Percentiles rank a stretch among this genome's conserved stretches.
Conservation (phyloP, 2,329 filamentous ascomycete species). For the Aureobasidium mangrovei region DNA sequence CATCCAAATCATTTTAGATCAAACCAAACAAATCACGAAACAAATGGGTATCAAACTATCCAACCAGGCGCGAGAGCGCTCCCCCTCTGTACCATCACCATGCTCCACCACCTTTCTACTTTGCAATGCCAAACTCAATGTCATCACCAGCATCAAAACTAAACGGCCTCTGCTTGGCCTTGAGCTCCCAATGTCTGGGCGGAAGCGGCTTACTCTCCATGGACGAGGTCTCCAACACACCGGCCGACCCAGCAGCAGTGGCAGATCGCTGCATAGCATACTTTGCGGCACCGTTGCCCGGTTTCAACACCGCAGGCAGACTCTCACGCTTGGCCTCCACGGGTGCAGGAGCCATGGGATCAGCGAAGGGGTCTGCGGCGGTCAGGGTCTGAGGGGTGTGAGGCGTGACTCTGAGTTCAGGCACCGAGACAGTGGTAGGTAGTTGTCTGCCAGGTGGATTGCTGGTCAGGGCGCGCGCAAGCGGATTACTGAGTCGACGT, state of each 20-base stretch:
- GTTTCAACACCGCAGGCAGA: background rate
- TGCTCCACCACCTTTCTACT: background rate
- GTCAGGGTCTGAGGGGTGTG: background rate
- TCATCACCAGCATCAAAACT: slow-evolving; percentile 4
- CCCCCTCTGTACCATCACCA: too few species aligned
- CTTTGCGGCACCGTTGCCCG: background rate
- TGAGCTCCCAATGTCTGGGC: background rate
- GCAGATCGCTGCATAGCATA: background rate
- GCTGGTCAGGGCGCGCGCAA: background rate
- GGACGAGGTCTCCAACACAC: background rate
- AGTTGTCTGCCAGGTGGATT: background rate
- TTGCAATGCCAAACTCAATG: background rate
- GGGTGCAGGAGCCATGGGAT: background rate
- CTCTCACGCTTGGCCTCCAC: background rate
- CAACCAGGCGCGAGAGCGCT: background rate
- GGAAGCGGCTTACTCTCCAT: background rate
- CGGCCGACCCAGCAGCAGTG: background rate
- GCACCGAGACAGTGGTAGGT: background rate
- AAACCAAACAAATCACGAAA: background rate
- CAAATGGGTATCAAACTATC: background rate
- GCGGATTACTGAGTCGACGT: background rate
- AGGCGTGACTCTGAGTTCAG: background rate
- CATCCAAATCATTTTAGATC: background rate
- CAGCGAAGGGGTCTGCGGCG: background rate
- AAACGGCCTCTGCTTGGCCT: background rate